Conservation (phyloP, 163 green algal species). For the Chlorella variabilis region DNA sequence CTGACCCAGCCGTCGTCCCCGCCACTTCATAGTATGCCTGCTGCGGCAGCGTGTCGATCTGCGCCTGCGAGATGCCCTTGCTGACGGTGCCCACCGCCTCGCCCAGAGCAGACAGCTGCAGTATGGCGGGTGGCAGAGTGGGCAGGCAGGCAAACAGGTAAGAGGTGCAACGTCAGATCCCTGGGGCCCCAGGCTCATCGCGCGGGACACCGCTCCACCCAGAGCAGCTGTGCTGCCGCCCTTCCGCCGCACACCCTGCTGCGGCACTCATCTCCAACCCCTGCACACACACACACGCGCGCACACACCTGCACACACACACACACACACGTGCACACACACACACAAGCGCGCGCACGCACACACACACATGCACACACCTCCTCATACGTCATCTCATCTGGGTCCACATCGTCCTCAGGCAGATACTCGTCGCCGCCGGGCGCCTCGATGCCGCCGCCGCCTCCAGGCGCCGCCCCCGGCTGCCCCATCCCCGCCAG, state of each 20-base stretch:
- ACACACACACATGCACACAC: too few relatives aligned
- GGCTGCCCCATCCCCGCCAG: constrained; percentile 47
- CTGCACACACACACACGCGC: too few relatives aligned
- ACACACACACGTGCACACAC: too few relatives aligned
- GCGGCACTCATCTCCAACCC: too few relatives aligned
- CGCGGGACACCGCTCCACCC: too few relatives aligned
- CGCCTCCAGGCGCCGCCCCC: background rate
- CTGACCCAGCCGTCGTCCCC: background rate
- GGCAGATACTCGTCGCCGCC: constrained; percentile 1
- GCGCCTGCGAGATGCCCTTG: constrained; percentile 27
- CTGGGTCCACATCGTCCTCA: constrained; percentile 57
- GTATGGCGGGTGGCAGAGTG: background rate
- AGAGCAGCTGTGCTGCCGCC: too few relatives aligned
- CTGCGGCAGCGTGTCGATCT: constrained; percentile 45
- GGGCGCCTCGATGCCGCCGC: background rate
- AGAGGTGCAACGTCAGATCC: background rate
- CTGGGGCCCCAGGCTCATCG: too few relatives aligned
- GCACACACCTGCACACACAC: too few relatives aligned
- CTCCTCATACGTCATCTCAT: constrained; percentile 65
- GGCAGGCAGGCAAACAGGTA: background rate
- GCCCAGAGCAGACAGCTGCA: constrained; percentile 60
- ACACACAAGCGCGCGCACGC: too few relatives aligned
- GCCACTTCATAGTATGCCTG: constrained; percentile 12
- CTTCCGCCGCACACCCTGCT: too few relatives aligned
- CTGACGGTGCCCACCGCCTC: constrained; percentile 61